Evolutionary conservation across 805 yeast species (phyloP).

Genomic region (Ogataea trehaloabstinens): DNA sequence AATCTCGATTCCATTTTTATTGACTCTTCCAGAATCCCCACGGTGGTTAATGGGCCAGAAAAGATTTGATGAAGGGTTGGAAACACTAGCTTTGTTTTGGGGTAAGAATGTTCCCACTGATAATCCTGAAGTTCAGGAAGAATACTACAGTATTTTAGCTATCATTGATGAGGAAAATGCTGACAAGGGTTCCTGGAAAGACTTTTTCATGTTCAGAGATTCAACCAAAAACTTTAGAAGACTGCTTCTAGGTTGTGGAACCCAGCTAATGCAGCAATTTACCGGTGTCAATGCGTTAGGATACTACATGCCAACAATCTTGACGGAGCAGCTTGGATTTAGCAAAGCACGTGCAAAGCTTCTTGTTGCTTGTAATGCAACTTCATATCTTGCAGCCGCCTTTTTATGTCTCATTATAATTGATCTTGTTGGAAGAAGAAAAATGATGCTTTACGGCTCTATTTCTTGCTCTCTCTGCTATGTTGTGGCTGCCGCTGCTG

Average conservation of each 20-base stretch:
- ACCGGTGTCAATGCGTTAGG: conserved; percentile 56
- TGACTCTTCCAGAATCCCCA: conserved; percentile 47
- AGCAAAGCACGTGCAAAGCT: conserved; percentile 38
- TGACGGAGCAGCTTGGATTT: conserved; percentile 43
- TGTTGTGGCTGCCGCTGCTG: conserved; percentile 1
- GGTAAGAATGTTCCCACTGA: conserved; percentile 24
- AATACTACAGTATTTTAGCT: conserved; percentile 2
- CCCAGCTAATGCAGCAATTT: conserved; percentile 47
- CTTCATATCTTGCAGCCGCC: conserved; percentile 27
- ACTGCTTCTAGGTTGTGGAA: conserved; percentile 40
- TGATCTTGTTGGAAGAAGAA: conserved; percentile 40
- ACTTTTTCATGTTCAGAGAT: conserved; percentile 24
- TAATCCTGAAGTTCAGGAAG: conserved; percentile 2
- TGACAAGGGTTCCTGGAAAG: conserved; percentile 36
- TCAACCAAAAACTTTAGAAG: conserved; percentile 46
- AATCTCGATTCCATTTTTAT: conserved; percentile 14
- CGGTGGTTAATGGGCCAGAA: conserved; percentile 51
- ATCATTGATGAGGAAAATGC: conserved; percentile 17
- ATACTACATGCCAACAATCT: conserved; percentile 56
- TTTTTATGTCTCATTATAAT: conserved; percentile 41
- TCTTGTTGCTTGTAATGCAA: conserved; percentile 20
- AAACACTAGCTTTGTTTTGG: conserved; percentile 33
- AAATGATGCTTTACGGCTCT: conserved; percentile 15
- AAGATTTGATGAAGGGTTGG: conserved; percentile 39
- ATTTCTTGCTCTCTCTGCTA: conserved; percentile 4